Evolutionary conservation across 2,329 filamentous ascomycete genomes (phyloP).

Genomic region (Scolecobasidium constrictum): DNA sequence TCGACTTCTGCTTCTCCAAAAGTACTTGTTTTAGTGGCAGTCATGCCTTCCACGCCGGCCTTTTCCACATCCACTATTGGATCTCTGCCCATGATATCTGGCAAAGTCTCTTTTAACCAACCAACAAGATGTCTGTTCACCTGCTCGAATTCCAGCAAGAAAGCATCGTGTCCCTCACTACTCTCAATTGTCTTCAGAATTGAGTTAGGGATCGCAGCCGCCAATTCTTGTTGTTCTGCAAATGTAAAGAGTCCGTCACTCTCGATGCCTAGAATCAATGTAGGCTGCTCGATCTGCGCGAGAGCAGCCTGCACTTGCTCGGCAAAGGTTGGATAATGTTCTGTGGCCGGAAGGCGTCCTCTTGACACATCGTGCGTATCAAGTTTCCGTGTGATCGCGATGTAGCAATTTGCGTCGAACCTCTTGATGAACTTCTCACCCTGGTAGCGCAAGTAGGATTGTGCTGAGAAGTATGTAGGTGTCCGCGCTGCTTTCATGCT

Average conservation of each 20-base stretch:
- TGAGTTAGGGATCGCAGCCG: conserved; percentile 66
- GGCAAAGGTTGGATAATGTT: conserved; percentile 26
- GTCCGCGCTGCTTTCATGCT: conserved; percentile 28
- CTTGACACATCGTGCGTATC: conserved; percentile 94
- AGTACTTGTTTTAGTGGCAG: conserved; percentile 74
- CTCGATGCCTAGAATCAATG: conserved; percentile 86
- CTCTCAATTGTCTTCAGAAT: conserved; percentile 80
- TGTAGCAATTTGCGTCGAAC: conserved; percentile 98
- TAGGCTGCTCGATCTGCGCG: conserved; percentile 74
- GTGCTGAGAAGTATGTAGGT: conserved; percentile 88
- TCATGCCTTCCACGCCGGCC: conserved; percentile 32
- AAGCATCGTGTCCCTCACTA: conserved; percentile 92
- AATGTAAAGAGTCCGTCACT: conserved; percentile 95
- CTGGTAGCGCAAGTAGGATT: conserved; percentile 95
- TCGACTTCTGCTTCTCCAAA: conserved; percentile 95
- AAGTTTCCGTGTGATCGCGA: conserved; percentile 93
- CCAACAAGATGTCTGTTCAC: conserved; percentile 79
- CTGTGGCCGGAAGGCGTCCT: conserved; percentile 40
- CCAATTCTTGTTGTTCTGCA: conserved; percentile 88
- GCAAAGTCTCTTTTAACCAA: conserved; percentile 72
- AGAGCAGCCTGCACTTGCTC: conserved; percentile 58
- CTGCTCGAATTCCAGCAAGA: conserved; percentile 92
- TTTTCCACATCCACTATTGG: conserved; percentile 22
- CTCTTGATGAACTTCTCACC: conserved; percentile 92
- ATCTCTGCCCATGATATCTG: conserved; percentile 67